Percentiles rank a stretch among this genome's conserved stretches.
Conservation (phyloP, 441 rosid genomes). For the Bruguiera hainesii region DNA sequence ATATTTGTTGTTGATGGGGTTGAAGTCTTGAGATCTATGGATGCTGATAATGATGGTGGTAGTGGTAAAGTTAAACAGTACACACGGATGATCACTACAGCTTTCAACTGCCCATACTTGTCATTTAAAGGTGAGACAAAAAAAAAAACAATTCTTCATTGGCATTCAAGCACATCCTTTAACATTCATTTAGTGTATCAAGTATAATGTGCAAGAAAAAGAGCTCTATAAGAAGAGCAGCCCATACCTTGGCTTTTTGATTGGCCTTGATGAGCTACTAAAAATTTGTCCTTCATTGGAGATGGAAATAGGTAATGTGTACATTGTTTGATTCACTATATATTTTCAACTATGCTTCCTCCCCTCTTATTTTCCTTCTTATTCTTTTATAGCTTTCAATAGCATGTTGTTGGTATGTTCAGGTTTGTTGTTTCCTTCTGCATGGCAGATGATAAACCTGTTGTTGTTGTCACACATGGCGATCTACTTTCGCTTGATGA, state of each 20-base stretch:
- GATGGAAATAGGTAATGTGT: too few relatives aligned
- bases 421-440: constrained; percentile 4
- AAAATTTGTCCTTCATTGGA: too few relatives aligned
- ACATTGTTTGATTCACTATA: too few relatives aligned
- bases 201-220: neutral
- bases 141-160: neutral
- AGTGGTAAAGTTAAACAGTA: constrained; percentile 26
- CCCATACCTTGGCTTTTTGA: neutral
- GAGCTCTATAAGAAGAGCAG: neutral
- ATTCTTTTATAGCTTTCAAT: neutral
- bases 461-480: constrained; percentile 73
- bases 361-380: neutral
- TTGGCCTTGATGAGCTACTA: too few relatives aligned
- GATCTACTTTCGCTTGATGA: constrained; percentile 63
- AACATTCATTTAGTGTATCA: neutral
- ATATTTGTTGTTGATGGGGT: constrained; percentile 65
- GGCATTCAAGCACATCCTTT: constrained; percentile 6
- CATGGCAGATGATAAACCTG: constrained; percentile 75
- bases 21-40: constrained; percentile 53
- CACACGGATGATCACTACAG: constrained; percentile 31
- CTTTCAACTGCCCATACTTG: constrained; percentile 54
- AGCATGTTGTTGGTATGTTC: neutral
- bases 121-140: constrained; percentile 61
- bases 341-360: neutral
- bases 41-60: constrained; percentile 22